Evolutionary conservation across 1,139 yeast genomes (phyloP).

Genomic region (Tardiomyces digboiensis): DNA sequence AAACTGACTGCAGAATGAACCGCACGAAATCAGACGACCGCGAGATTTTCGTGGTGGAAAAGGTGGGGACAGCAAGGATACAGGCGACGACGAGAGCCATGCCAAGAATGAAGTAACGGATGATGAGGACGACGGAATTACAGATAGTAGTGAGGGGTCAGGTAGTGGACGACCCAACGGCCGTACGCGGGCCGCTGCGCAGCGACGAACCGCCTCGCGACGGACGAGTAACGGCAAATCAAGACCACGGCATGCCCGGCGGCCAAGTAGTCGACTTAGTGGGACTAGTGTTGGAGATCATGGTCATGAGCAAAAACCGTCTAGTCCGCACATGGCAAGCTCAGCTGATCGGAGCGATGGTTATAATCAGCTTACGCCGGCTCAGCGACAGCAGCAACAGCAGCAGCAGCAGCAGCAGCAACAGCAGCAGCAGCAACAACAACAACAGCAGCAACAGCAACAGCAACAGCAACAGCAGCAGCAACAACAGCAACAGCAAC

Average conservation of each 20-base stretch:
- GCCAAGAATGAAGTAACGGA: neutral
- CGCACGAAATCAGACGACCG: neutral
- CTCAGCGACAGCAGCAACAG: constrained; percentile 2
- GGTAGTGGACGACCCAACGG: neutral
- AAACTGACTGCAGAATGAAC: neutral
- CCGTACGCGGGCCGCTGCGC: neutral
- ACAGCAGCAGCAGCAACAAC: constrained; percentile 11
- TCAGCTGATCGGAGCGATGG: constrained; percentile 2
- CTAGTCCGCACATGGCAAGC: too few relatives aligned
- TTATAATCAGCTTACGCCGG: constrained; percentile 5
- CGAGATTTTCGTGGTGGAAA: neutral
- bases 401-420: constrained; percentile 2
- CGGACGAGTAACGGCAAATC: neutral
- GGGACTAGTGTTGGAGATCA: neutral
- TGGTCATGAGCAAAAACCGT: too few relatives aligned
- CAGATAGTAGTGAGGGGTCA: neutral
- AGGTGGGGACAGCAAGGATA: neutral
- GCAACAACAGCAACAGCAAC: neutral
- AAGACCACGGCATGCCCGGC: neutral
- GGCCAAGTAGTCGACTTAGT: neutral
- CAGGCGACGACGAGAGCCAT: neutral
- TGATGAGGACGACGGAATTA: neutral
- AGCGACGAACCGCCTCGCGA: neutral
- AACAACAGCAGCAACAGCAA: neutral
- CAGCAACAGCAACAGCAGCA: neutral